phyloP scores from a whole-genome alignment of 1,139 yeast species.

The Pneumocystis canis region DNA sequence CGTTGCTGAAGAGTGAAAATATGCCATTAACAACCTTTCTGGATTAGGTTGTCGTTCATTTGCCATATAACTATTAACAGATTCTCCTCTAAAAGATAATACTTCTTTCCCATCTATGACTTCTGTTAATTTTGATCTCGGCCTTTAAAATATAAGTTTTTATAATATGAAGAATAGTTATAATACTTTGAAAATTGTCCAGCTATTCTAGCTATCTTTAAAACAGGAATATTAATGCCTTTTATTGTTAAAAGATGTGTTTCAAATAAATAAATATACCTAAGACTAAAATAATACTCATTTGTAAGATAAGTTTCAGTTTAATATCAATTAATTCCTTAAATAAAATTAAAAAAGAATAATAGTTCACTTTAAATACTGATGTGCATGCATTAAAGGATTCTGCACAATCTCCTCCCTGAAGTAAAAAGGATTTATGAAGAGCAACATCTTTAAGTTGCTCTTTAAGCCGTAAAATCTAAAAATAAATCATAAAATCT shows the following conservation, averaged over 20 bases:
- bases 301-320: slow-evolving; percentile 30
- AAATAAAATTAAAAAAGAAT: neutral
- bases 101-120: slow-evolving; percentile 28
- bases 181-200: slow-evolving; percentile 32
- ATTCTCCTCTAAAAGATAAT: slow-evolving; percentile 31
- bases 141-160: slow-evolving; percentile 14
- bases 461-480: slow-evolving; percentile 23
- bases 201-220: slow-evolving; percentile 32
- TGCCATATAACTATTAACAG: slow-evolving; percentile 30
- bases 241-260: neutral
- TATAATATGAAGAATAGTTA: neutral
- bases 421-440: slow-evolving; percentile 31
- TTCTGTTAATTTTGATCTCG: slow-evolving; percentile 31
- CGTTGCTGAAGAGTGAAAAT: slow-evolving; percentile 34
- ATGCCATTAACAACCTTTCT: slow-evolving; percentile 28
- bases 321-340: slow-evolving; percentile 27
- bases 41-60: slow-evolving; percentile 30
- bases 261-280: slow-evolving; percentile 17
- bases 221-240: slow-evolving; percentile 18
- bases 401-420: slow-evolving; percentile 37
- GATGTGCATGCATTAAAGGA: slow-evolving; percentile 29
- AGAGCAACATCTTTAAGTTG: slow-evolving; percentile 29
- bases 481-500: neutral
- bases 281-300: slow-evolving; percentile 32
- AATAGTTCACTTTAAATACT: neutral